A percentile compares a stretch with the other conserved stretches of the same genome.
These are phyloP conservation scores for Lineolata rhizophorae DNA, from an alignment of 495 filamentous ascomycete species.

Conservation along the genomic window DNA sequence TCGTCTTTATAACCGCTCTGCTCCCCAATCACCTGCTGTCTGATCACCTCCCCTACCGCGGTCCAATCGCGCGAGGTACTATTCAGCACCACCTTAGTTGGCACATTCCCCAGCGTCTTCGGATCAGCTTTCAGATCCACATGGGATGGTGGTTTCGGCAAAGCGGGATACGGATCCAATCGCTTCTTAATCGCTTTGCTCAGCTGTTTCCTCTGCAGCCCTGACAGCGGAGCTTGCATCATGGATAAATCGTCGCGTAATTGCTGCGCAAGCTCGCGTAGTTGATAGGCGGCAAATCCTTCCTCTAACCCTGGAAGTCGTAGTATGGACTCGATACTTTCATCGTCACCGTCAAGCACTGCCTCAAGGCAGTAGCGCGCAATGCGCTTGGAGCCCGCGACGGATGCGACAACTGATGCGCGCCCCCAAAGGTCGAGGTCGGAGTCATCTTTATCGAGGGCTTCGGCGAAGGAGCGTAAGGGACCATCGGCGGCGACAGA, in stretches of 20 bases:
- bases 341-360: conserved; percentile 69
- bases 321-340: conserved; percentile 40
- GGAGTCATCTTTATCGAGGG: conserved; percentile 73
- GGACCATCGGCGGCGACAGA: conserved; percentile 23
- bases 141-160: too few relatives aligned
- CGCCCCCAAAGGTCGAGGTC: conserved; percentile 90
- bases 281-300: conserved; percentile 55
- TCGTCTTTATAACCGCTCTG: too few relatives aligned
- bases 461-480: conserved; percentile 44
- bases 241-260: conserved; percentile 55
- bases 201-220: conserved; percentile 37
- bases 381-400: conserved; percentile 54
- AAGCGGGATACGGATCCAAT: too few relatives aligned
- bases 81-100: too few relatives aligned
- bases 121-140: too few relatives aligned
- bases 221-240: conserved; percentile 40
- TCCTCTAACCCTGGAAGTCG: conserved; percentile 71
- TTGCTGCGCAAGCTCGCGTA: conserved; percentile 41
- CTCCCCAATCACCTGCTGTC: too few relatives aligned
- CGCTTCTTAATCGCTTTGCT: conserved; percentile 38
- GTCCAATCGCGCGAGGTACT: too few relatives aligned
- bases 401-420: conserved; percentile 51
- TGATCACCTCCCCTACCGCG: too few relatives aligned
- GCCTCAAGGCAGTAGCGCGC: conserved; percentile 79
- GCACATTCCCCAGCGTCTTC: too few relatives aligned